Conservation (phyloP, 495 filamentous ascomycete genomes). For the Hypoxylon rickii region DNA sequence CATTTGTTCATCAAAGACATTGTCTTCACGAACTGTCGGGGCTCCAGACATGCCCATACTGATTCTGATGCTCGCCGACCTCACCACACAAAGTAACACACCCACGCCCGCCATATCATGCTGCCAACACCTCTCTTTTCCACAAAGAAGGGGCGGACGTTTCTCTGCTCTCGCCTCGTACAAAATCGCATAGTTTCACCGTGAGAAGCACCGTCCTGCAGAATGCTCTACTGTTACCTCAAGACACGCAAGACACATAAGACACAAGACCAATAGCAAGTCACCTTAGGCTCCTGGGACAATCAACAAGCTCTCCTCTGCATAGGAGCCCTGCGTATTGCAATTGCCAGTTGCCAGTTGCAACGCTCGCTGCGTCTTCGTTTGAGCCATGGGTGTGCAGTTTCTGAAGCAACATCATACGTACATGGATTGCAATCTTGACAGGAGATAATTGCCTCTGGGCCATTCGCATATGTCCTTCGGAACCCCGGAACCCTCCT, state of each 20-base stretch:
- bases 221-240: conserved; percentile 24
- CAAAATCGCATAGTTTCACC: conserved; percentile 32
- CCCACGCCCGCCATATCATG: conserved; percentile 27
- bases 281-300: neutral
- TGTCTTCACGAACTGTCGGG: conserved; percentile 30
- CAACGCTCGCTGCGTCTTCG: conserved; percentile 16
- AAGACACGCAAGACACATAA: conserved; percentile 20
- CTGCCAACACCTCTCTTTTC: conserved; percentile 12
- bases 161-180: conserved; percentile 21
- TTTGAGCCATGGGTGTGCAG: conserved; percentile 8
- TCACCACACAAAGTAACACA: conserved; percentile 33
- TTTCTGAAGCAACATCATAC: conserved; percentile 1
- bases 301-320: conserved; percentile 2
- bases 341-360: conserved; percentile 16
- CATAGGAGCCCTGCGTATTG: conserved; percentile 12
- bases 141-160: conserved; percentile 25
- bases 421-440: conserved; percentile 13
- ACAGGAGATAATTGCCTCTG: conserved; percentile 14
- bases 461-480: conserved; percentile 8
- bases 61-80: conserved; percentile 29
- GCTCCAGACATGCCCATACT: conserved; percentile 18
- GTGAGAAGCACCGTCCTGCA: conserved; percentile 36
- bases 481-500: conserved; percentile 24
- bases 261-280: conserved; percentile 23
- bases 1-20: conserved; percentile 23